Evolutionary conservation across 2,329 filamentous ascomycete species (phyloP).

Genomic region (Ophiostoma australiae): DNA sequence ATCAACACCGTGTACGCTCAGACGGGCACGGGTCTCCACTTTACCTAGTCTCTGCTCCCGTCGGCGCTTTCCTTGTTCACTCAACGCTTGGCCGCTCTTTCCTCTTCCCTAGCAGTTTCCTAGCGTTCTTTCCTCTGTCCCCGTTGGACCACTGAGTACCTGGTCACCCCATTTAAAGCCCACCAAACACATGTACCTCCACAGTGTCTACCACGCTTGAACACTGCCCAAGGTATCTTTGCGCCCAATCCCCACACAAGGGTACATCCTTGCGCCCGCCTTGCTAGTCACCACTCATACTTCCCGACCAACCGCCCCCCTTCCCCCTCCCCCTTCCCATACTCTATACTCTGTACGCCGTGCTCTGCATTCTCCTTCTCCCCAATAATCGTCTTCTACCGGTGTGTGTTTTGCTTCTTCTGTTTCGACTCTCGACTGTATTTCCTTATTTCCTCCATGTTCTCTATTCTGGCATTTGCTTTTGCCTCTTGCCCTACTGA

Average conservation of each 20-base stretch:
- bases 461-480: background rate
- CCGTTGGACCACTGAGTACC: background rate
- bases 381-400: constrained; percentile 10
- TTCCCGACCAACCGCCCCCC: constrained; percentile 8
- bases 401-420: background rate
- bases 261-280: constrained; percentile 1
- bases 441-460: background rate
- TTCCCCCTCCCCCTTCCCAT: background rate
- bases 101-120: background rate
- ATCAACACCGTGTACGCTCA: constrained; percentile 2
- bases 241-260: background rate
- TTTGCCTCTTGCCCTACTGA: background rate
- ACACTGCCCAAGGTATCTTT: background rate
- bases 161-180: background rate
- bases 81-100: background rate
- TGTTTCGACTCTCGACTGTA: background rate
- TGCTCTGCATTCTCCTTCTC: background rate
- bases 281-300: background rate
- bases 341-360: too few species aligned
- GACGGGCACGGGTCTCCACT: background rate
- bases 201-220: background rate
- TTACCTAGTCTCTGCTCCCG: constrained; percentile 7
- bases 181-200: background rate
- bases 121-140: background rate
- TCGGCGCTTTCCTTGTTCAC: constrained; percentile 8